Percentiles rank a stretch among this genome's conserved stretches.
Conservation (phyloP, 352 stramenopile species). For the Pythium myriotylum region DNA sequence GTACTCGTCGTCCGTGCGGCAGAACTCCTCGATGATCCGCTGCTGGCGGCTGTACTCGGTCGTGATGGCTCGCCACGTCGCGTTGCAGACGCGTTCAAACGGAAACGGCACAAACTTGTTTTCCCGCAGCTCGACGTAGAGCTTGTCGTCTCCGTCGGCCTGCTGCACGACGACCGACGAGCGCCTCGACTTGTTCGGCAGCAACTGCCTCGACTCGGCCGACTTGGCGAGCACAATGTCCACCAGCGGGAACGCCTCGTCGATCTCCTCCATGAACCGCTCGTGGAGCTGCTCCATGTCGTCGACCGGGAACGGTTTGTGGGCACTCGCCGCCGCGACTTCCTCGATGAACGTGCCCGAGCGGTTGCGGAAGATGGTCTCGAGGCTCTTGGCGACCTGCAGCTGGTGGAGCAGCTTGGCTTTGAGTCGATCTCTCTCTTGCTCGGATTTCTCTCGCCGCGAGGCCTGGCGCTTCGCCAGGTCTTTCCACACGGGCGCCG, state of each 20-base stretch:
- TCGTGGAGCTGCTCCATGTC: conserved; percentile 16
- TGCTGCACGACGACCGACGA: background rate
- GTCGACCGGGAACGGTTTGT: conserved; percentile 10
- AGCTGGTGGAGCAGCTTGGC: conserved; percentile 18
- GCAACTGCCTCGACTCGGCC: background rate
- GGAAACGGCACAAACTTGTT: conserved; percentile 16
- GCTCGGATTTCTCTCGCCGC: conserved; percentile 4
- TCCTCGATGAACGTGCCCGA: conserved; percentile 16
- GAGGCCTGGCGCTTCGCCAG: conserved; percentile 16
- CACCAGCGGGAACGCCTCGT: conserved; percentile 9
- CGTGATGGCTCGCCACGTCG: conserved; percentile 17
- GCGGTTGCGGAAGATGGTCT: conserved; percentile 17
- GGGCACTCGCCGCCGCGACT: background rate
- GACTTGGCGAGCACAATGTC: conserved; percentile 2
- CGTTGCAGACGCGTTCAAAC: conserved; percentile 14
- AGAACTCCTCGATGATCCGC: conserved; percentile 5
- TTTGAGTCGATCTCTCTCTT: conserved; percentile 5
- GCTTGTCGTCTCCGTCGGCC: conserved; percentile 1
- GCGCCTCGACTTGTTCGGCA: background rate
- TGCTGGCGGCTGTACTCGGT: conserved; percentile 18
- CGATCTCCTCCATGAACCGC: conserved; percentile 20
- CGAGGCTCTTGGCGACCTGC: conserved; percentile 21
- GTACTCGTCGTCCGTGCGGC: conserved; percentile 18
- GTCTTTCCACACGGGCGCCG: conserved; percentile 9
- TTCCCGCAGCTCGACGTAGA: conserved; percentile 12